Conservation (phyloP, 495 filamentous ascomycete species). For the Tuber microsphaerosporum region DNA sequence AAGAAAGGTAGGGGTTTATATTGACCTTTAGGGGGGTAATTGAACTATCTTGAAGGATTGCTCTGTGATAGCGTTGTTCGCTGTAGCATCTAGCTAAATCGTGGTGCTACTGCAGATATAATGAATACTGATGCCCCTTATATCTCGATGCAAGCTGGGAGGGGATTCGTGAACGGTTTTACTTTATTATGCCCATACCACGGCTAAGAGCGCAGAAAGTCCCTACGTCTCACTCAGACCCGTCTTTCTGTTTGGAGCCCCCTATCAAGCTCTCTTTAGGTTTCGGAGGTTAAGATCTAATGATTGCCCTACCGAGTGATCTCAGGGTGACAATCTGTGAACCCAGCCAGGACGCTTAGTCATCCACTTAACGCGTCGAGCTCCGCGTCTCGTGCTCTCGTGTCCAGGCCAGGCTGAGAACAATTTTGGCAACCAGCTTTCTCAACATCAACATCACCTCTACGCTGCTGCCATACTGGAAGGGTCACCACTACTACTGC, state of each 20-base stretch:
- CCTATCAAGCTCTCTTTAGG: background rate
- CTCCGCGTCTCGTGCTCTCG: background rate
- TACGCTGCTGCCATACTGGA: conserved; percentile 7
- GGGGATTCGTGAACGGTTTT: background rate
- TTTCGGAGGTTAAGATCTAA: too few relatives aligned
- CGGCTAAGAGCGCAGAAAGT: background rate
- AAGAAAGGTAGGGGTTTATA: background rate
- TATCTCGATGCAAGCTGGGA: too few relatives aligned
- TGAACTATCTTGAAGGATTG: background rate
- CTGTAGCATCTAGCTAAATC: background rate
- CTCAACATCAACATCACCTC: background rate
- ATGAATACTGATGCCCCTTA: too few relatives aligned
- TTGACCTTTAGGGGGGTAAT: background rate
- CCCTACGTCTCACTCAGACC: background rate
- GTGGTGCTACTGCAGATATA: too few relatives aligned
- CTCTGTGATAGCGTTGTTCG: background rate
- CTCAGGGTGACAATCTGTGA: background rate
- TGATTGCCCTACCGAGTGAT: background rate
- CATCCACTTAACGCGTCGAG: background rate
- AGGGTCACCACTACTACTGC: background rate
- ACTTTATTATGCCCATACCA: background rate
- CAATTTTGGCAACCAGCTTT: background rate
- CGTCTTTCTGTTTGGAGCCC: background rate
- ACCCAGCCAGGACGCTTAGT: background rate
- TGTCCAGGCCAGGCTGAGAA: background rate